Conservation (phyloP, 1,284 basidiomycete species). For the Agaricales sp. region DNA sequence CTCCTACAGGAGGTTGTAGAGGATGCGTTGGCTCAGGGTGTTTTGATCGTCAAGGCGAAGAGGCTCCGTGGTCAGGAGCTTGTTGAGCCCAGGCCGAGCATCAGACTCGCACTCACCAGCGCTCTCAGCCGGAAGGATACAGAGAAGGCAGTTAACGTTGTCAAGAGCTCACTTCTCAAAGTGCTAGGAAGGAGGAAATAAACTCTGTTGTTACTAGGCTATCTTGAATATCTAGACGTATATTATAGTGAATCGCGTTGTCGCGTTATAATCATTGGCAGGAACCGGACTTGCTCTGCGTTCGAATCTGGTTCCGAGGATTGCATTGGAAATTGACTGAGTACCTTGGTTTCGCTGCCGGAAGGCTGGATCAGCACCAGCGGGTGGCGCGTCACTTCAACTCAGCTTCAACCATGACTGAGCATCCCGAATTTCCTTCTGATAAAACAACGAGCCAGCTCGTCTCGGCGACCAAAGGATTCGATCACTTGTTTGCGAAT, state of each 20-base stretch:
- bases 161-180: slow-evolving; percentile 73
- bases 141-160: slow-evolving; percentile 74
- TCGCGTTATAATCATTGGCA: too few relatives aligned
- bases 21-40: slow-evolving; percentile 66
- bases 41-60: slow-evolving; percentile 78
- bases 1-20: slow-evolving; percentile 85
- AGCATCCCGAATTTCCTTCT: neutral
- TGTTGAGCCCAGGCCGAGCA: slow-evolving; percentile 76
- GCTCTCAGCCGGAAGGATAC: slow-evolving; percentile 83
- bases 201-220: too few relatives aligned
- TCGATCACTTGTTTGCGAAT: slow-evolving; percentile 60
- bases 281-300: too few relatives aligned
- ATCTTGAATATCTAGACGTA: too few relatives aligned
- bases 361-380: too few relatives aligned
- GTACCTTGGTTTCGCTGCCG: too few relatives aligned
- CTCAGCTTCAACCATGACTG: neutral
- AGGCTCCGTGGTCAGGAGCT: slow-evolving; percentile 75
- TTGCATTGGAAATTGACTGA: too few relatives aligned
- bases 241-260: too few relatives aligned
- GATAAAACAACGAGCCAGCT: slow-evolving; percentile 21
- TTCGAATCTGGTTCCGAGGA: too few relatives aligned
- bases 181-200: slow-evolving; percentile 37
- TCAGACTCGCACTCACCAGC: slow-evolving; percentile 74
- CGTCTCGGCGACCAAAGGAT: slow-evolving; percentile 44
- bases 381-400: too few relatives aligned